Base-by-base conservation (phyloP, 257 asterid species). In the Catharanthus roseus region DNA sequence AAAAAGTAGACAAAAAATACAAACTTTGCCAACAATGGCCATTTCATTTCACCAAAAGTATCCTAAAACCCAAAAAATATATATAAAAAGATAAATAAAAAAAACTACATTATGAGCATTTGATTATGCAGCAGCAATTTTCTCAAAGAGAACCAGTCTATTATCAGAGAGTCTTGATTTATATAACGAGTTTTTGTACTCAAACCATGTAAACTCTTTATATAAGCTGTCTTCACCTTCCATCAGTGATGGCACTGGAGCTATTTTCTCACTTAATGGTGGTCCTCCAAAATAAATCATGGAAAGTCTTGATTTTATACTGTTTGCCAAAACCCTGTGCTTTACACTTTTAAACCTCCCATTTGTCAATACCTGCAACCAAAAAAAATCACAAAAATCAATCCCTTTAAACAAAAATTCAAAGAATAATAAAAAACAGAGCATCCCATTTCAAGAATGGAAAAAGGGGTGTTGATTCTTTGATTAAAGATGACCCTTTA, bases 261-360 rank as follows among this genome's bases (percentile, higher is more conserved):
- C 85, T 24, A 82, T 78, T 74, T 67, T 81, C 76, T 81, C 75
- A 67, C 73, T 71, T 78, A 81, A 72, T 3, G 85, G 85, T 74
- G 85, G 85, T 28, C 82, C 85, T 77, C 82, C 85, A 56, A 81
- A 81, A 72, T 77, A 77, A 13, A 81, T 77, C 85, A 81, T 81
- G 18, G 85, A 81, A 10, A 81, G 70, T 53, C 85, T 81, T 38
- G 85, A 77, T 68, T 81, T 70, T 5, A 12, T 54, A 54, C 77
- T 67, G 62, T 77, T 73, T 26, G 81, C 72, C 71, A 81, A 61
- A 63, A 81, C 82, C 29, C 82, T 81, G 15, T 81, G 85, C 55
- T 53, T 75, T 21, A 81, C 85, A 50, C 85, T 81, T 24, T 77
- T 81, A 53, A 81, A 81, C 79, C 77, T 77, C 19, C 85, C 85